These are phyloP conservation scores for Leucosporidium creatinivorum DNA, from an alignment of 768 basidiomycete genomes.

Conservation along the genomic window DNA sequence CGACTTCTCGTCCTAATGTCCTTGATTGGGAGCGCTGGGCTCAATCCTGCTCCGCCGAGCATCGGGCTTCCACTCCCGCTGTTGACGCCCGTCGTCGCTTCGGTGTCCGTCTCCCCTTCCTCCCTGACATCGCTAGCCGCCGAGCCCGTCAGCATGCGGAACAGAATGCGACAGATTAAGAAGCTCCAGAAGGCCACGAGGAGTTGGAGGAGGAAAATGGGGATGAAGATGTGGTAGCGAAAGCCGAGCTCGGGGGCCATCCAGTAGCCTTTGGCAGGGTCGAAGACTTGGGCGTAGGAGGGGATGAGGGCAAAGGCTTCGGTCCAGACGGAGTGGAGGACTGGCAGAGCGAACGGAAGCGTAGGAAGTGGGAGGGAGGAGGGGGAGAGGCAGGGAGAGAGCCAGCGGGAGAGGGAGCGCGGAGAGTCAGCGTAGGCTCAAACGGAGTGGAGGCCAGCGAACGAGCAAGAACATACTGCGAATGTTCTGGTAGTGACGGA, in stretches of 20 bases:
- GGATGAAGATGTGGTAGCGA: conserved; percentile 3
- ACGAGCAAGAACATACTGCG: conserved; percentile 47
- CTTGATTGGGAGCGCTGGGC: no score
- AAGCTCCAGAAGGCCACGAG: background rate
- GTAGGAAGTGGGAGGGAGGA: no score
- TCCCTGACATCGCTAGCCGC: background rate
- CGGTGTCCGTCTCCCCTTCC: background rate
- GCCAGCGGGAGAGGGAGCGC: conserved; percentile 41
- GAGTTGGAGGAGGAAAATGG: conserved; percentile 3
- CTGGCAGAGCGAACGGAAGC: no score
- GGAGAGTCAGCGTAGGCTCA: background rate
- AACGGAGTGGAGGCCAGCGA: no score
- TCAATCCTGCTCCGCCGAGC: no score
- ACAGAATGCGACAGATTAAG: background rate
- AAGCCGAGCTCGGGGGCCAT: background rate
- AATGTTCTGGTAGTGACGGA: conserved; percentile 62
- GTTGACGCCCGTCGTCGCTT: no score
- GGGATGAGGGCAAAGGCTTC: background rate
- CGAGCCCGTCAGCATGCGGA: background rate
- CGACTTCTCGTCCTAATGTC: no score
- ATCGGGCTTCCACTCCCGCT: no score
- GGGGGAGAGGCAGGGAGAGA: no score
- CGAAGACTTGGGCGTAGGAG: background rate
- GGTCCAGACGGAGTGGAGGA: background rate
- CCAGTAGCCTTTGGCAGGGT: background rate